Conservation (phyloP, 139 green algal species). For the Tetratostichococcus sp. region DNA sequence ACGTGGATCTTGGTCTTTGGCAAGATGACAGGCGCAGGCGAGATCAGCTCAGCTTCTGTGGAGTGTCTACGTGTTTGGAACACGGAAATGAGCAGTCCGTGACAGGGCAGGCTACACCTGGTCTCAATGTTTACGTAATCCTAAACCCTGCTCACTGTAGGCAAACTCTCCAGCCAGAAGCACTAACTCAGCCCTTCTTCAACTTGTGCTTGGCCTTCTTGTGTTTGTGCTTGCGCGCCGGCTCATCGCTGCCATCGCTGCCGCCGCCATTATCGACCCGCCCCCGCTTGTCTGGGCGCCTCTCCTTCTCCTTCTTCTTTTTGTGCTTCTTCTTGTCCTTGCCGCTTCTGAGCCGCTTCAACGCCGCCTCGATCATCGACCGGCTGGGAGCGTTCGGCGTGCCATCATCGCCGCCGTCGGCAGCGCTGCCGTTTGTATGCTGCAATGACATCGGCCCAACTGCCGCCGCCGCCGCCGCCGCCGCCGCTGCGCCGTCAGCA, state of each 20-base stretch:
- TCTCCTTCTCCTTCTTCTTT: slow-evolving; percentile 29
- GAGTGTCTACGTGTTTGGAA: too few species aligned
- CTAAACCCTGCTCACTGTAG: too few species aligned
- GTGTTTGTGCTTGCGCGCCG: background rate
- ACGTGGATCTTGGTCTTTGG: too few species aligned
- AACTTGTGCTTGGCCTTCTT: background rate
- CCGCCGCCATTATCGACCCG: background rate
- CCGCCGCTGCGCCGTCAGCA: too few species aligned
- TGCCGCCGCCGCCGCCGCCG: too few species aligned
- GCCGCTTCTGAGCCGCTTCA: slow-evolving; percentile 25
- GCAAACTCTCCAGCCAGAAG: too few species aligned
- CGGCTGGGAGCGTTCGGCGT: background rate
- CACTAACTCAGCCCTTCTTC: background rate
- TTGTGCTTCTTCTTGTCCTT: slow-evolving; percentile 18
- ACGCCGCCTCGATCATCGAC: slow-evolving; percentile 18
- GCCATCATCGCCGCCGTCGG: slow-evolving; percentile 1
- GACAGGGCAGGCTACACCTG: too few species aligned
- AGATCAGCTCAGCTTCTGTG: too few species aligned
- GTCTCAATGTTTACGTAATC: too few species aligned
- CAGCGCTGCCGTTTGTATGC: background rate
- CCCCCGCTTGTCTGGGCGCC: slow-evolving; percentile 5
- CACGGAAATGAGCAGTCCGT: too few species aligned
- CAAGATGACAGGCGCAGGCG: too few species aligned
- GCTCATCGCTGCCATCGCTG: background rate
- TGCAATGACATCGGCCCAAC: background rate